Conservation (phyloP, 164 flowering plant genomes). For the Nymphaea thermarum region DNA sequence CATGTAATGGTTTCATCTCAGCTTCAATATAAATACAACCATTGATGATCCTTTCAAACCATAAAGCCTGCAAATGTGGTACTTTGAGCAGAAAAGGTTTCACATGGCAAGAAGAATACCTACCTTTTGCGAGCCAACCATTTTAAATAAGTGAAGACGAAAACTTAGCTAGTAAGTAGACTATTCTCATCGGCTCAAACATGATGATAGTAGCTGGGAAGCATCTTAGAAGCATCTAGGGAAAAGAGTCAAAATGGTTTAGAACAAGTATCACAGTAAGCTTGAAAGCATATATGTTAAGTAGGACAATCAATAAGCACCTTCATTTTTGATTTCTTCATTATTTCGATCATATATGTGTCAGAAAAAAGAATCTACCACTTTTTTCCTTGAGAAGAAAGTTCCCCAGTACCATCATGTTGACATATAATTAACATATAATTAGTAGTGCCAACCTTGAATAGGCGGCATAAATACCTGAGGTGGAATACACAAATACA, state of each 20-base stretch:
- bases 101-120: conserved; percentile 34
- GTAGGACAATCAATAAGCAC: not conserved
- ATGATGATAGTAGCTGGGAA: conserved; percentile 77
- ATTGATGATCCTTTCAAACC: conserved; percentile 57
- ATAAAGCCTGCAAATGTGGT: conserved; percentile 36
- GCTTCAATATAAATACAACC: conserved; percentile 46
- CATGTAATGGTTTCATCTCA: conserved; percentile 41
- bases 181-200: conserved; percentile 73
- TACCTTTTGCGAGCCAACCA: conserved; percentile 37
- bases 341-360: conserved; percentile 76
- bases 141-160: conserved; percentile 83
- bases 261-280: not conserved
- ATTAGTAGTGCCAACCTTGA: conserved; percentile 88
- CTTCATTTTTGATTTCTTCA: conserved; percentile 80
- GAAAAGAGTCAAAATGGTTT: not conserved
- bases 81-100: conserved; percentile 45
- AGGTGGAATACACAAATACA: conserved; percentile 4
- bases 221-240: conserved; percentile 80
- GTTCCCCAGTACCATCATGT: conserved; percentile 84
- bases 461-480: conserved; percentile 83
- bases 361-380: conserved; percentile 85
- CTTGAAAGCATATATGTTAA: conserved; percentile 19
- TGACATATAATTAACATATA: conserved; percentile 95
- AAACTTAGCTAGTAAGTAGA: conserved; percentile 59
- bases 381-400: conserved; percentile 95